phyloP scores from a whole-genome alignment of 2,329 filamentous ascomycete species.

The Macrophomina tecta region DNA sequence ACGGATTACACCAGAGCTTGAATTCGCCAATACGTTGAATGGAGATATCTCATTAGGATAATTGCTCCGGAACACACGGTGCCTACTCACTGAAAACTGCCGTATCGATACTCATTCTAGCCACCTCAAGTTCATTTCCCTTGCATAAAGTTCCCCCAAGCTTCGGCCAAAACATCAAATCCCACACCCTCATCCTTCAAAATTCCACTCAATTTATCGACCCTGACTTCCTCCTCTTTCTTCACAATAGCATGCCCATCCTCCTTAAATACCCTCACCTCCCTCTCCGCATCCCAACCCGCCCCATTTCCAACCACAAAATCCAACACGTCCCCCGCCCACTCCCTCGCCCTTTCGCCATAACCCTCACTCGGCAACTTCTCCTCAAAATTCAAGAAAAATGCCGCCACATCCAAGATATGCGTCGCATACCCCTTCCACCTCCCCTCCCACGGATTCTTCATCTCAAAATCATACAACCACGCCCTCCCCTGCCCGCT shows the following conservation, averaged over 20 bases:
- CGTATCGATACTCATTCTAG: background rate
- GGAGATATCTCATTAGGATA: too few relatives aligned
- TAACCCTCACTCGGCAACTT: constrained; percentile 35
- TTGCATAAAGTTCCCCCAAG: constrained; percentile 10
- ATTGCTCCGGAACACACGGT: too few relatives aligned
- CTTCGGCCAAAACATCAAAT: constrained; percentile 11
- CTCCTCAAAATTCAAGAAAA: constrained; percentile 45
- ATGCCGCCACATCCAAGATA: constrained; percentile 41
- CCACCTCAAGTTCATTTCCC: background rate
- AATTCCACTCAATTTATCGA: constrained; percentile 1
- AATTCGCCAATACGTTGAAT: too few relatives aligned
- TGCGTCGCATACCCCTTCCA: constrained; percentile 43
- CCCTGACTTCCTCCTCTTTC: background rate
- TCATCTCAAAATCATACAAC: constrained; percentile 43
- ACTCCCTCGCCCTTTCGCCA: constrained; percentile 34
- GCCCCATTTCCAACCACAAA: constrained; percentile 42
- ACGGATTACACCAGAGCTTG: too few relatives aligned
- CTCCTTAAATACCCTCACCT: constrained; percentile 10
- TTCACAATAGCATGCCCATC: background rate
- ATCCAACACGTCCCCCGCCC: constrained; percentile 41
- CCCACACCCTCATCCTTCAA: constrained; percentile 13
- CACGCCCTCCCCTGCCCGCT: background rate
- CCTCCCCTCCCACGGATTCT: constrained; percentile 43
- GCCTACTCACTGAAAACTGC: background rate
- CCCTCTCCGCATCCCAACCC: constrained; percentile 6